Evolutionary conservation across 2,329 filamentous ascomycete species (phyloP), one percentile per base, ranked within the genome.

Genomic region (Aaosphaeria pasadenensis): DNA sequence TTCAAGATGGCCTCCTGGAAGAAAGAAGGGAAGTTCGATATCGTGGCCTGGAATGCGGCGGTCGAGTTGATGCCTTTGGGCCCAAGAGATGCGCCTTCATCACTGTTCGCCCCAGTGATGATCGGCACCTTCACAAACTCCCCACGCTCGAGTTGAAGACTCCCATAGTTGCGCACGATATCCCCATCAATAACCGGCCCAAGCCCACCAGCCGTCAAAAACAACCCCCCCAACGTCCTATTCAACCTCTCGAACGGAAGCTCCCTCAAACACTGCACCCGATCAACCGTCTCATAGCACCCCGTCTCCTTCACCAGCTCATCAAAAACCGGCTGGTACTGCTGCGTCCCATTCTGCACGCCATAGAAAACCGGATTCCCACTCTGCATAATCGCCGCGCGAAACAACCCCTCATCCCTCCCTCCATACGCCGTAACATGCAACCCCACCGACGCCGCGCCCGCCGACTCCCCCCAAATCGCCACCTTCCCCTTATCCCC

Each of bases 91-190:
- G 78, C 78, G 2, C 83, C 86, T 62, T 89, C 86, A 55, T 88
- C 85, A 1, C 78, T 78, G 63, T 87, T 88, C 33, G 77, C 78
- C 5, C 86, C 85, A 32, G 77, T 71, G 5, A 89, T 73, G 38
- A 87, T 77, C 1, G 84, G 83, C 0, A 88, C 81, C 45, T 81
- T 76, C 47, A 86, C 79, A 53, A 87, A 87, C 13, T 77, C 75
- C 42, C 83, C 84, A 5, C 75, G 63, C 1, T 71, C 67, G 5
- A 88, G 70, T 54, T 85, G 80, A 6, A 75, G 63, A 7, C 78
- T 79, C 1, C 76, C 77, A 52, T 75, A 78, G 6, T 75, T 74
- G 7, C 71, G 68, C 13, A 86, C 71, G 44, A 85, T 75, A 56
- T 84, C 79, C 1, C 78, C 77, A 54, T 86, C 83, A 31, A 83